Evolutionary conservation across 192 early-diverging fungal genomes (phyloP).

Genomic region (Geosiphon pyriformis): DNA sequence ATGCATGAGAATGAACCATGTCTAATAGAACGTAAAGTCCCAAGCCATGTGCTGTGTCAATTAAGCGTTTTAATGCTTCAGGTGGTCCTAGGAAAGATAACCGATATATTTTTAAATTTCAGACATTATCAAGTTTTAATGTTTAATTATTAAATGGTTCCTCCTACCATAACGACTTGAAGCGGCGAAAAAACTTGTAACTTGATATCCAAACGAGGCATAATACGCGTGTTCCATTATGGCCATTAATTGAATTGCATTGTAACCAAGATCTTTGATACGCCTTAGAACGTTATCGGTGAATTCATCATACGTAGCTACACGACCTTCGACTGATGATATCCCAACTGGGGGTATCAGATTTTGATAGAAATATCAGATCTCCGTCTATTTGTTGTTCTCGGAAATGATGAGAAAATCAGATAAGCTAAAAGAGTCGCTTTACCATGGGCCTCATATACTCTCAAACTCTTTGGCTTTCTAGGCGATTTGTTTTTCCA

Average conservation of each 20-base stretch:
- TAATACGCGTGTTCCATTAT: slow-evolving; percentile 99
- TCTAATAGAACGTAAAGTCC: slow-evolving; percentile 88
- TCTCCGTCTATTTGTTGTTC: no score
- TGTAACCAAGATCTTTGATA: slow-evolving; percentile 79
- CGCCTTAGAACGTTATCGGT: slow-evolving; percentile 78
- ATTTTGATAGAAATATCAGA: no score
- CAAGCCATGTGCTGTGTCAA: slow-evolving; percentile 86
- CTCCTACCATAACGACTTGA: slow-evolving; percentile 77
- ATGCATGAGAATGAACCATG: slow-evolving; percentile 94
- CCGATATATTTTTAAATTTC: not conserved
- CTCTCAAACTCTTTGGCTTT: slow-evolving; percentile 60
- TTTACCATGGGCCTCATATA: slow-evolving; percentile 92
- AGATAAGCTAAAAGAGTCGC: no score
- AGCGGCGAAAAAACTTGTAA: slow-evolving; percentile 94
- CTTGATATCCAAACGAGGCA: slow-evolving; percentile 97
- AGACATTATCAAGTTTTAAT: not conserved
- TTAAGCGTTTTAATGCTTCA: slow-evolving; percentile 85
- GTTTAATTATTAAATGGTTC: slow-evolving; percentile 1
- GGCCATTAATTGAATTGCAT: slow-evolving; percentile 84
- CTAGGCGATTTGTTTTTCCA: slow-evolving; percentile 74
- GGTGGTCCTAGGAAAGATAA: slow-evolving; percentile 59
- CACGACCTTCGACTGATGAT: slow-evolving; percentile 73
- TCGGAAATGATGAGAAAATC: no score
- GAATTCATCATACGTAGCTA: slow-evolving; percentile 89
- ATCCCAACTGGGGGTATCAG: slow-evolving; percentile 97